Conservation (phyloP, 192 early-diverging fungal species). For the Dissophora ornata region DNA sequence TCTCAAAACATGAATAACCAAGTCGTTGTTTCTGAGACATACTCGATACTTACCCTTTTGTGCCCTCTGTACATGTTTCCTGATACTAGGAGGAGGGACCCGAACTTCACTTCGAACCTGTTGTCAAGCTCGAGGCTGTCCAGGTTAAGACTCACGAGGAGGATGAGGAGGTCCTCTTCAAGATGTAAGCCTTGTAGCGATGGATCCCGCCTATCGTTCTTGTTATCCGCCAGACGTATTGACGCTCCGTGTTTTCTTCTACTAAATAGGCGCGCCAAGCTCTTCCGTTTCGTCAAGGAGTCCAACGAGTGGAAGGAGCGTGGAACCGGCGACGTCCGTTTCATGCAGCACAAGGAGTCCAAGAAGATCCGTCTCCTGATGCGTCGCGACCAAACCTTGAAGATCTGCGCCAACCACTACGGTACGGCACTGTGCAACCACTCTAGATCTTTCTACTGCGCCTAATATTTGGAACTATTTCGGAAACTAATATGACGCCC, state of each 20-base stretch:
- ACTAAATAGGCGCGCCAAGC: constrained; percentile 86
- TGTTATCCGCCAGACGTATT: neutral
- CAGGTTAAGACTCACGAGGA: constrained; percentile 97
- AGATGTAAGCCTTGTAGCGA: constrained; percentile 68
- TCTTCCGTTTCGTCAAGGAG: constrained; percentile 96
- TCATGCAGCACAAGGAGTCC: constrained; percentile 92
- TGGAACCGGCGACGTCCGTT: constrained; percentile 97
- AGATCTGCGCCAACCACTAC: constrained; percentile 99
- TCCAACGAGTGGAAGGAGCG: constrained; percentile 99
- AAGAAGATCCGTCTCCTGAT: constrained; percentile 96
- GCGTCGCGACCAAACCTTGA: constrained; percentile 98
- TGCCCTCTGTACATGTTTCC: no score
- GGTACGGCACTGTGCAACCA: constrained; percentile 49
- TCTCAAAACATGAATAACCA: no score
- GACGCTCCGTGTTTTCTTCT: neutral
- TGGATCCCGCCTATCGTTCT: neutral
- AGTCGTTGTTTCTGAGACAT: no score
- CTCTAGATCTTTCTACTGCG: neutral
- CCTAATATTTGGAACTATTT: neutral
- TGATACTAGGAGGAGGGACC: constrained; percentile 74
- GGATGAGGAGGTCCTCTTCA: constrained; percentile 93
- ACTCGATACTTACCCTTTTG: no score
- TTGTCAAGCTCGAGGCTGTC: constrained; percentile 93
- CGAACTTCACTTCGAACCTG: constrained; percentile 96
- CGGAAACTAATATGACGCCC: neutral